Evolutionary conservation across 305 asterid genomes (phyloP).

Genomic region (Vinca major): DNA sequence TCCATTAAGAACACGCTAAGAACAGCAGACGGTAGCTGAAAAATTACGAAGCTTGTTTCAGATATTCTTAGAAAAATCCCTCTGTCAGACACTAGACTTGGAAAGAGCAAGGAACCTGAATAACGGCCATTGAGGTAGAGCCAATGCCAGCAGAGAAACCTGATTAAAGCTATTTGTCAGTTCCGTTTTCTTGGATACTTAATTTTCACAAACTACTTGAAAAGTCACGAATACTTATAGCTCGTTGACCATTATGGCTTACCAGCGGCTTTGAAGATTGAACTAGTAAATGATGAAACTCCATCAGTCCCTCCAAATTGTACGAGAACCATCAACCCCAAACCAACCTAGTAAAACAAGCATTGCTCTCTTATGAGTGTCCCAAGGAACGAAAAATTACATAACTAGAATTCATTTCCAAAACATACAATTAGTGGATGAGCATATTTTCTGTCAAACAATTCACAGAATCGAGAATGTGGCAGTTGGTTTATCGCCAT

Average conservation of each 20-base stretch:
- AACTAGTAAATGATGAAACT: slow-evolving; percentile 67
- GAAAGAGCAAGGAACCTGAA: slow-evolving; percentile 25
- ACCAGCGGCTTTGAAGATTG: slow-evolving; percentile 83
- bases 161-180: slow-evolving; percentile 6
- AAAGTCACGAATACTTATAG: background rate
- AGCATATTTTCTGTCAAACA: slow-evolving; percentile 22
- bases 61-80: background rate
- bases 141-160: slow-evolving; percentile 27
- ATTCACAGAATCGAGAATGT: slow-evolving; percentile 16
- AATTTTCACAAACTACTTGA: background rate
- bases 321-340: slow-evolving; percentile 28
- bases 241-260: slow-evolving; percentile 6
- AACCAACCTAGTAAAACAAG: slow-evolving; percentile 21
- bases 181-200: slow-evolving; percentile 2
- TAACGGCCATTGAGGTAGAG: slow-evolving; percentile 24
- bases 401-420: background rate
- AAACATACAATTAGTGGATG: slow-evolving; percentile 23
- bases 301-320: slow-evolving; percentile 87
- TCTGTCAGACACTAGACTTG: background rate
- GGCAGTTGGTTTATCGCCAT: slow-evolving; percentile 10
- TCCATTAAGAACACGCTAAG: slow-evolving; percentile 65
- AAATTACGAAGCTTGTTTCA: slow-evolving; percentile 3
- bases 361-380: background rate
- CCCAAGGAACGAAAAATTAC: background rate
- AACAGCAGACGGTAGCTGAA: slow-evolving; percentile 57